A percentile compares a stretch with the other conserved stretches of the same genome.
Evolutionary conservation across 2,329 filamentous ascomycete species (phyloP).

Genomic region (Macrophomina tecta): DNA sequence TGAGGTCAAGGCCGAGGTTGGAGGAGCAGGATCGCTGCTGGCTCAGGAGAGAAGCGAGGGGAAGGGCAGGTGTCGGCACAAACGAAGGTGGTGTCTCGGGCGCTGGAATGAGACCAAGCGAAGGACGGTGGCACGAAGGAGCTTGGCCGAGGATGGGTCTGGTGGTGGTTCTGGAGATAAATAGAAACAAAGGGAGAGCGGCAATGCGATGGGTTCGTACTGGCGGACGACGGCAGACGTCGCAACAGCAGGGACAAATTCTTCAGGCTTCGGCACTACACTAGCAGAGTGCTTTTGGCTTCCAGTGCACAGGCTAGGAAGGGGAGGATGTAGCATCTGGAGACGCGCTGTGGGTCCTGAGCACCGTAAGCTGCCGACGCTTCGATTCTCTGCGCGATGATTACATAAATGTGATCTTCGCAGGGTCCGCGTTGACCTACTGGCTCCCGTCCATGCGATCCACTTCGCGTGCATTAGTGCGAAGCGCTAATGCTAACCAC

Average conservation of each 20-base stretch:
- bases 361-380: no score
- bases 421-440: no score
- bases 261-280: conserved; percentile 13
- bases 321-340: conserved; percentile 10
- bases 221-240: neutral
- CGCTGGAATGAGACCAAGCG: conserved; percentile 23
- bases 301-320: conserved; percentile 9
- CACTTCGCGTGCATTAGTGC: no score
- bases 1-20: conserved; percentile 10
- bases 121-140: conserved; percentile 9
- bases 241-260: neutral
- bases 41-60: conserved; percentile 16
- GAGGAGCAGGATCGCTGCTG: neutral
- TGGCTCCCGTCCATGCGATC: no score
- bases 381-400: no score
- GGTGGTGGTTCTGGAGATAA: neutral
- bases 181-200: neutral
- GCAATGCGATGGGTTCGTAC: conserved; percentile 8
- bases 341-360: conserved; percentile 1
- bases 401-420: no score
- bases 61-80: neutral
- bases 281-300: conserved; percentile 8
- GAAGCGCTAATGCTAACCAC: no score
- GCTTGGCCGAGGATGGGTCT: neutral
- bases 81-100: neutral